Percentiles rank a stretch among this genome's conserved stretches.
phyloP scores from a whole-genome alignment of 2,329 filamentous ascomycete genomes.

The Fusarium chuoi region DNA sequence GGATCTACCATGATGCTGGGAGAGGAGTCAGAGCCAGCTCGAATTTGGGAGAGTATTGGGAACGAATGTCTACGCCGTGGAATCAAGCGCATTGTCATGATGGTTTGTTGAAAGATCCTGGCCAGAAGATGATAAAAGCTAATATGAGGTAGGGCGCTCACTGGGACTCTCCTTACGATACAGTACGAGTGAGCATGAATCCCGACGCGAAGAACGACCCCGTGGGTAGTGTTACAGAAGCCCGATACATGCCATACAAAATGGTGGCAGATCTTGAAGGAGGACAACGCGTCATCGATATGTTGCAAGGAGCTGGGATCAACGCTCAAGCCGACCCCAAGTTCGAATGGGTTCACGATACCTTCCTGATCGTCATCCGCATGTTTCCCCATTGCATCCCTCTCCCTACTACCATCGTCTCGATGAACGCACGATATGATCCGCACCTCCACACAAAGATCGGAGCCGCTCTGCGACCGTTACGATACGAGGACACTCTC shows the following conservation, averaged over 20 bases:
- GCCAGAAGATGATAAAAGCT: rapidly evolving
- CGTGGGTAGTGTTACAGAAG: slow-evolving; percentile 72
- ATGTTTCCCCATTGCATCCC: slow-evolving; percentile 74
- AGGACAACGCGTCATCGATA: slow-evolving; percentile 58
- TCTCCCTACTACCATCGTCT: slow-evolving; percentile 61
- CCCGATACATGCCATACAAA: slow-evolving; percentile 70
- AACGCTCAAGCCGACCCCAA: slow-evolving; percentile 60
- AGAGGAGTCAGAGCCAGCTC: slow-evolving; percentile 25
- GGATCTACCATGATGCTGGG: slow-evolving; percentile 38
- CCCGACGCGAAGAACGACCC: slow-evolving; percentile 68
- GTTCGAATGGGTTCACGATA: slow-evolving; percentile 80
- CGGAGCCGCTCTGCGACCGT: slow-evolving; percentile 19
- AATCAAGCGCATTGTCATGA: slow-evolving; percentile 28
- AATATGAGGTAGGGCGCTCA: slow-evolving; percentile 56
- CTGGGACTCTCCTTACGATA: slow-evolving; percentile 67
- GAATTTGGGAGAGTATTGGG: slow-evolving; percentile 32
- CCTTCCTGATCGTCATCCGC: slow-evolving; percentile 72
- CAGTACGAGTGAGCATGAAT: slow-evolving; percentile 70
- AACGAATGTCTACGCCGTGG: slow-evolving; percentile 24
- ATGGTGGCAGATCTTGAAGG: slow-evolving; percentile 69
- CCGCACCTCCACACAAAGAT: slow-evolving; percentile 32
- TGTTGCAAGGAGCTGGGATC: slow-evolving; percentile 63
- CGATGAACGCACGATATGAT: slow-evolving; percentile 35
- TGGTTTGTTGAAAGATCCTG: not conserved
- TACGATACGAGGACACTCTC: slow-evolving; percentile 48